A percentile compares a stretch with the other conserved stretches of the same genome.
phyloP scores from a whole-genome alignment of 2,329 filamentous ascomycete genomes.

The Monilinia fructicola region DNA sequence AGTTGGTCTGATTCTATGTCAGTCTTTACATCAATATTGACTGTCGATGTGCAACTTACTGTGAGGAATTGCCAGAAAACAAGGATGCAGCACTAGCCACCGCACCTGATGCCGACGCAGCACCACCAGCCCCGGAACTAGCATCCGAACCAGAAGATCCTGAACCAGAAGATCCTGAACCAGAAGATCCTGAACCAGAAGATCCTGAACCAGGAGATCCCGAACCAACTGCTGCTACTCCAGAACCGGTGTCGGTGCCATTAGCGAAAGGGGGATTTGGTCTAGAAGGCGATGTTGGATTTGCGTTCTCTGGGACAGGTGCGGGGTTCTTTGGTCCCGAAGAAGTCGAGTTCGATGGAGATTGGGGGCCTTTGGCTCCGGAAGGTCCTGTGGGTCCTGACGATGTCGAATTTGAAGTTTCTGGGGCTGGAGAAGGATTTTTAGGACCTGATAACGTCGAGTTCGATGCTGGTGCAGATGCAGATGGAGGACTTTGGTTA shows the following conservation, averaged over 20 bases:
- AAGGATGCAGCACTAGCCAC: constrained; percentile 19
- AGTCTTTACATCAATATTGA: not conserved
- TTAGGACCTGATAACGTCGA: not conserved
- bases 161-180: not conserved
- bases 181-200: not conserved
- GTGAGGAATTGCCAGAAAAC: constrained; percentile 13
- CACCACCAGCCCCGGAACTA: not conserved
- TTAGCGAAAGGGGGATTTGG: constrained; percentile 19
- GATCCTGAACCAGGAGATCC: not conserved
- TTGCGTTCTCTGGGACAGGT: constrained; percentile 3
- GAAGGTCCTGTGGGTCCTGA: not conserved
- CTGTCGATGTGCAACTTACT: not conserved
- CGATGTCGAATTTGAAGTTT: not conserved
- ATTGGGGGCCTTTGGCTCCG: not conserved
- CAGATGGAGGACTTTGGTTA: not conserved
- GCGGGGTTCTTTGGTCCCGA: constrained; percentile 4
- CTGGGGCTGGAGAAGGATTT: not conserved
- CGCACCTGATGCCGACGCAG: constrained; percentile 14
- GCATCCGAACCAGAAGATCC: not conserved
- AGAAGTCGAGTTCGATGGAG: not conserved
- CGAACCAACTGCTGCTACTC: not conserved
- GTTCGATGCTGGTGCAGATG: not conserved
- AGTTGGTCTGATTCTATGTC: constrained; percentile 5
- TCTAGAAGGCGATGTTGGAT: constrained; percentile 7
- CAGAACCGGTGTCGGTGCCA: not conserved